phyloP scores from a whole-genome alignment of 2,329 filamentous ascomycete species.

The Cercospora janseana region DNA sequence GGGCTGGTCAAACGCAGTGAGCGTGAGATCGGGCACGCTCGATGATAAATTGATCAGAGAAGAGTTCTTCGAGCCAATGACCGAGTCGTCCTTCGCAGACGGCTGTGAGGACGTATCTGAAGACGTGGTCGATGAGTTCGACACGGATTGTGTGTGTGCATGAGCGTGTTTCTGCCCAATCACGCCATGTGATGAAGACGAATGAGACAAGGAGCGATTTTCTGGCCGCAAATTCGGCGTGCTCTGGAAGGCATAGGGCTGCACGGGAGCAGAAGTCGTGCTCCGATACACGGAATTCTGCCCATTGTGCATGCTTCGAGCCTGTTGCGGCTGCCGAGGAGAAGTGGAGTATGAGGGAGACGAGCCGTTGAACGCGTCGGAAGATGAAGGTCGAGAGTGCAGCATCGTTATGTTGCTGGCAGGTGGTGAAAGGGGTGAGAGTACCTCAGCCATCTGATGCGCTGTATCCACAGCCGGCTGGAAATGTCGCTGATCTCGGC shows the following conservation, averaged over 20 bases:
- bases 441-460: conserved; percentile 45
- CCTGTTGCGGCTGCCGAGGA: conserved; percentile 42
- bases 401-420: conserved; percentile 52
- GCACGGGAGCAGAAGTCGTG: conserved; percentile 46
- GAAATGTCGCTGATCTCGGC: not conserved
- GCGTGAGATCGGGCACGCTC: conserved; percentile 54
- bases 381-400: conserved; percentile 45
- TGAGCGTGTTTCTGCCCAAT: conserved; percentile 36
- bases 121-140: conserved; percentile 51
- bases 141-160: conserved; percentile 41
- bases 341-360: conserved; percentile 39
- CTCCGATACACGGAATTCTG: conserved; percentile 44
- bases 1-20: conserved; percentile 56
- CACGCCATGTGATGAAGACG: conserved; percentile 37
- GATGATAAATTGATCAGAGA: conserved; percentile 51
- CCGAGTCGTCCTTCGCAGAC: conserved; percentile 39
- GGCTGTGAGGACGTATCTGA: conserved; percentile 43
- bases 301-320: conserved; percentile 46
- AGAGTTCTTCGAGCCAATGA: conserved; percentile 34
- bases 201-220: conserved; percentile 56
- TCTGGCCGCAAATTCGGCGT: conserved; percentile 58
- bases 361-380: conserved; percentile 48
- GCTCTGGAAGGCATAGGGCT: conserved; percentile 51
- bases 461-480: conserved; percentile 24
- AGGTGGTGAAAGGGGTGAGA: conserved; percentile 49